Conservation (phyloP, 768 basidiomycete genomes). For the Tulasnella sp. region DNA sequence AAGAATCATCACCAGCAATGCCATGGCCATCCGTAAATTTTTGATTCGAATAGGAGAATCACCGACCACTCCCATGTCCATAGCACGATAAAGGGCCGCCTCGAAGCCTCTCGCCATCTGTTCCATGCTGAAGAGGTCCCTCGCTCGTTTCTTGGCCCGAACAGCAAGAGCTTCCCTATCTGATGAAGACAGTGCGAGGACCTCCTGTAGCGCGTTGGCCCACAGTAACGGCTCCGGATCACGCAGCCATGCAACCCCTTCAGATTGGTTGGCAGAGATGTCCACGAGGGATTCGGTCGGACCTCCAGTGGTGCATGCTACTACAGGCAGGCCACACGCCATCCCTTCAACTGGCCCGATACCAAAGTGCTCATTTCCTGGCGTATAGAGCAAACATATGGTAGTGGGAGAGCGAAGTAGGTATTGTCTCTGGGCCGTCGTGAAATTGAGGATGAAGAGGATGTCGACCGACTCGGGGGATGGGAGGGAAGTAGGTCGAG, state of each 20-base stretch:
- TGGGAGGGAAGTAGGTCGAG: constrained; percentile 25
- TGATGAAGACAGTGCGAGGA: constrained; percentile 46
- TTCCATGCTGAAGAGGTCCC: constrained; percentile 71
- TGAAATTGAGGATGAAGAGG: constrained; percentile 91
- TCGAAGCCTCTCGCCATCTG: constrained; percentile 70
- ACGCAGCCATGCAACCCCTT: constrained; percentile 74
- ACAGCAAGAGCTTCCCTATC: constrained; percentile 56
- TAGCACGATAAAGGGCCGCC: constrained; percentile 57
- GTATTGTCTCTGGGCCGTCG: constrained; percentile 77
- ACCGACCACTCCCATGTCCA: constrained; percentile 56
- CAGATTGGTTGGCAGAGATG: constrained; percentile 41
- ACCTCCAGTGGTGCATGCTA: constrained; percentile 86
- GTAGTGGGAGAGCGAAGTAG: constrained; percentile 71
- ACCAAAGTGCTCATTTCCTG: constrained; percentile 94
- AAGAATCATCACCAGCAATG: constrained; percentile 4
- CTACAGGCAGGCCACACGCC: constrained; percentile 85
- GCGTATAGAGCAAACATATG: constrained; percentile 85
- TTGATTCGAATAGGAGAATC: constrained; percentile 30
- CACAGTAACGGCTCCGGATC: constrained; percentile 65
- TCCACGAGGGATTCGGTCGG: constrained; percentile 86
- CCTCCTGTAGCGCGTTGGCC: constrained; percentile 67
- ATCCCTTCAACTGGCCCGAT: constrained; percentile 96
- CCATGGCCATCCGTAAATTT: constrained; percentile 1
- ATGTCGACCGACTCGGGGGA: constrained; percentile 58
- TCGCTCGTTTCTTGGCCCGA: constrained; percentile 65